Evolutionary conservation across 2,329 filamentous ascomycete species (phyloP).

Genomic region (Fusarium sp.): DNA sequence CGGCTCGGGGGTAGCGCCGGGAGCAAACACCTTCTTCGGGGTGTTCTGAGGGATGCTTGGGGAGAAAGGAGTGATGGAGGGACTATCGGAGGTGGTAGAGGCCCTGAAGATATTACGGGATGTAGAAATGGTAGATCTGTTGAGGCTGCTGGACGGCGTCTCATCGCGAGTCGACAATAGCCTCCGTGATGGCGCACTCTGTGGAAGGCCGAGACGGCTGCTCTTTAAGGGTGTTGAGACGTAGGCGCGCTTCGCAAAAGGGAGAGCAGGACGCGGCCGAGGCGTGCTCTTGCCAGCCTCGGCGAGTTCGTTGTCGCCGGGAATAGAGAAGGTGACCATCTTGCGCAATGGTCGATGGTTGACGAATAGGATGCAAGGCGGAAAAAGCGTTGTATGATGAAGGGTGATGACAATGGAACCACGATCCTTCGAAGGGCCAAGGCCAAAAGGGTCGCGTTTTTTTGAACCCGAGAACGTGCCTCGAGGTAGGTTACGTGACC

Average conservation of each 20-base stretch:
- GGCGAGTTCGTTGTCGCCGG: slow-evolving; percentile 49
- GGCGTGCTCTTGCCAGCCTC: slow-evolving; percentile 50
- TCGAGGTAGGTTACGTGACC: slow-evolving; percentile 10
- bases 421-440: slow-evolving; percentile 26
- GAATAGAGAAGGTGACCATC: slow-evolving; percentile 55
- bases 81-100: slow-evolving; percentile 50
- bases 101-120: slow-evolving; percentile 56
- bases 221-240: slow-evolving; percentile 51
- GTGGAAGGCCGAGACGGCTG: slow-evolving; percentile 53
- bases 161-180: slow-evolving; percentile 51
- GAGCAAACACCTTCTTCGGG: slow-evolving; percentile 60
- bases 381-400: slow-evolving; percentile 12
- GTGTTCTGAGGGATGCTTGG: slow-evolving; percentile 58
- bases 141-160: slow-evolving; percentile 49
- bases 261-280: slow-evolving; percentile 53
- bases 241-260: slow-evolving; percentile 57
- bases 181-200: slow-evolving; percentile 51
- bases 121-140: slow-evolving; percentile 49
- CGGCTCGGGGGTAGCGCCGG: slow-evolving; percentile 57
- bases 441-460: slow-evolving; percentile 28
- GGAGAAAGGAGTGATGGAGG: slow-evolving; percentile 53
- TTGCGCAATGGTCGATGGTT: slow-evolving; percentile 17
- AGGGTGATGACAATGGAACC: slow-evolving; percentile 19
- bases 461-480: slow-evolving; percentile 8
- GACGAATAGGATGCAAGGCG: not conserved